Evolutionary conservation across 345 rosid species (phyloP).

Genomic region (Eucalyptus victrix): DNA sequence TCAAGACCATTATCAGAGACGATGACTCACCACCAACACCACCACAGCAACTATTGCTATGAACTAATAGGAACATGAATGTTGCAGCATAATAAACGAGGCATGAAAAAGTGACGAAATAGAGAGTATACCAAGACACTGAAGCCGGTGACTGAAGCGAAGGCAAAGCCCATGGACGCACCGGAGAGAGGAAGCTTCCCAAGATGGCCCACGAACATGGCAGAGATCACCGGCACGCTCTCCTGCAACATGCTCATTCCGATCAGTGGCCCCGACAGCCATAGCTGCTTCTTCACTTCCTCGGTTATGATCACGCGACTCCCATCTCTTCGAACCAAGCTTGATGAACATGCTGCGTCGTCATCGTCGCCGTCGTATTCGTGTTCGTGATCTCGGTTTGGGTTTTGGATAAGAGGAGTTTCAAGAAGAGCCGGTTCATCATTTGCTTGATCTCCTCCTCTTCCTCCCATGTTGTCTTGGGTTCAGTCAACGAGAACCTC

Average conservation of each 20-base stretch:
- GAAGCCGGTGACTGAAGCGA: slow-evolving; percentile 34
- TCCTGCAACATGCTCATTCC: slow-evolving; percentile 22
- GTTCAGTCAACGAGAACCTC: background rate
- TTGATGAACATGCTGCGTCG: background rate
- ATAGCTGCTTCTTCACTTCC: slow-evolving; percentile 21
- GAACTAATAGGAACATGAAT: background rate
- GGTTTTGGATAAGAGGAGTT: background rate
- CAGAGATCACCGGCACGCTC: slow-evolving; percentile 22
- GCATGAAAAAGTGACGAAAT: background rate
- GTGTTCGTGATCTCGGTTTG: background rate
- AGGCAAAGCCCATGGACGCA: slow-evolving; percentile 35
- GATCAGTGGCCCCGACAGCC: slow-evolving; percentile 29
- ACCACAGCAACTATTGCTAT: background rate
- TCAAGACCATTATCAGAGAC: background rate
- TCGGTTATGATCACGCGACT: background rate
- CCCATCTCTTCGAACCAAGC: background rate
- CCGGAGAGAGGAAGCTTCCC: slow-evolving; percentile 27
- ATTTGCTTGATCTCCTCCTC: background rate
- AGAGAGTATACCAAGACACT: slow-evolving; percentile 12
- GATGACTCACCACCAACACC: background rate
- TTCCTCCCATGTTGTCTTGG: background rate
- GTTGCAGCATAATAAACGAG: background rate
- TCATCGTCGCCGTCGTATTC: background rate
- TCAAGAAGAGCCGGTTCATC: background rate
- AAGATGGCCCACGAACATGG: slow-evolving; percentile 41